A percentile compares a stretch with the other conserved stretches of the same genome.
Conservation (phyloP, 2,329 filamentous ascomycete genomes). For the Aureobasidium zeae region DNA sequence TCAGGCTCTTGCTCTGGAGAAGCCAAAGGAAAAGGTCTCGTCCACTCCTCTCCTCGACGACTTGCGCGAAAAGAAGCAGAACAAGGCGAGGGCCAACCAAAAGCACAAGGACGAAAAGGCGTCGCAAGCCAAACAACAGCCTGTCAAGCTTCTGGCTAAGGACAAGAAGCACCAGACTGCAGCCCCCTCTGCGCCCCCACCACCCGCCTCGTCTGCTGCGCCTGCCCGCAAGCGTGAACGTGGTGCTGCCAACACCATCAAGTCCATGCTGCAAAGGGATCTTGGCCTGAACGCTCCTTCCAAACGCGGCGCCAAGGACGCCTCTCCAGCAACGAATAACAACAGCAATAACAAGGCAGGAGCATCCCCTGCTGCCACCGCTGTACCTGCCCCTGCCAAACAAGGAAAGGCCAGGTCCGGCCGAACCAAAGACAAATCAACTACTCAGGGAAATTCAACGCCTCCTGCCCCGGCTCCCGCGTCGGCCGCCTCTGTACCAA, state of each 20-base stretch:
- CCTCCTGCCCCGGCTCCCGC: slow-evolving; percentile 19
- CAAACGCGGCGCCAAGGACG: slow-evolving; percentile 26
- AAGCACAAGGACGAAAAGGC: slow-evolving; percentile 30
- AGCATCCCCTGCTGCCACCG: slow-evolving; percentile 2
- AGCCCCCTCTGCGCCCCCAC: slow-evolving; percentile 25
- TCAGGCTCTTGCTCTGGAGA: slow-evolving; percentile 42
- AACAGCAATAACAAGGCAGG: slow-evolving; percentile 8
- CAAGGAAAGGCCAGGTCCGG: slow-evolving; percentile 10
- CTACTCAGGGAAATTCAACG: slow-evolving; percentile 10
- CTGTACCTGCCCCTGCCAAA: slow-evolving; percentile 1
- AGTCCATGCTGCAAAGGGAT: slow-evolving; percentile 53
- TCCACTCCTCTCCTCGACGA: slow-evolving; percentile 86
- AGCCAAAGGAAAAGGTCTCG: slow-evolving; percentile 46
- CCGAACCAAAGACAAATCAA: slow-evolving; percentile 15
- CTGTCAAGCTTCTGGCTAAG: slow-evolving; percentile 41
- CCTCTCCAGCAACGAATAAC: slow-evolving; percentile 17
- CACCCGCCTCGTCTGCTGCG: slow-evolving; percentile 17
- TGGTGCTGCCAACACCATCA: slow-evolving; percentile 38
- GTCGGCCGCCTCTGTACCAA: slow-evolving; percentile 20
- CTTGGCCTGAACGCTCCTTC: slow-evolving; percentile 44
- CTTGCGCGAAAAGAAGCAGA: slow-evolving; percentile 84
- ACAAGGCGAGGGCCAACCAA: slow-evolving; percentile 45
- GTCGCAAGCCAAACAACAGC: slow-evolving; percentile 26
- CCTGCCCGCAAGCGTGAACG: slow-evolving; percentile 45
- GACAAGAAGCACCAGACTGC: slow-evolving; percentile 32